phyloP scores from a whole-genome alignment of 169 alveolate genomes.

The Plasmodium cynomolgi region DNA sequence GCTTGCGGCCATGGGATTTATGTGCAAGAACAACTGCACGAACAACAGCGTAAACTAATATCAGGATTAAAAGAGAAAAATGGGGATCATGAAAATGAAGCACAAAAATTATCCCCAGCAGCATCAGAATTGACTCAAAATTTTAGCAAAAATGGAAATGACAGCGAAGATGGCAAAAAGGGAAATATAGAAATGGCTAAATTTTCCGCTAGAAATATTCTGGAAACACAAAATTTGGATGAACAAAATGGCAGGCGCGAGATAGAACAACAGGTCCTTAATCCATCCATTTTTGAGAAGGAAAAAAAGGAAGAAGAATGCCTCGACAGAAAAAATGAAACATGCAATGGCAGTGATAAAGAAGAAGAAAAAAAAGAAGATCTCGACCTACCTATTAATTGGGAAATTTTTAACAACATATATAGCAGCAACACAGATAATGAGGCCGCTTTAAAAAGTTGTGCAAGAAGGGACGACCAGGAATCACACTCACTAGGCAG shows the following conservation, averaged over 20 bases:
- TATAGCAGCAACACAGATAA: constrained; percentile 2
- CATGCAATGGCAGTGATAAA: neutral
- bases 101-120: neutral
- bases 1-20: neutral
- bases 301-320: neutral
- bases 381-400: neutral
- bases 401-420: constrained; percentile 1
- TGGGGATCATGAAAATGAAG: neutral
- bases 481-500: neutral
- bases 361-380: neutral
- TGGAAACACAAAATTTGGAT: neutral
- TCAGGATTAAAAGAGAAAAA: neutral
- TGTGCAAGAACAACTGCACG: neutral
- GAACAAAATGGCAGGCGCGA: neutral
- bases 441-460: neutral
- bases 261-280: neutral
- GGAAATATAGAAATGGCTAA: neutral
- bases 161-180: neutral
- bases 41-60: neutral
- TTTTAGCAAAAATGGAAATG: neutral
- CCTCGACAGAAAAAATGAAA: neutral
- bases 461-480: neutral
- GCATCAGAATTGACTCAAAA: neutral
- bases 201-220: neutral
- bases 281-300: neutral